phyloP scores from a whole-genome alignment of 2,329 filamentous ascomycete genomes.

The Aspergillus bombycis region DNA sequence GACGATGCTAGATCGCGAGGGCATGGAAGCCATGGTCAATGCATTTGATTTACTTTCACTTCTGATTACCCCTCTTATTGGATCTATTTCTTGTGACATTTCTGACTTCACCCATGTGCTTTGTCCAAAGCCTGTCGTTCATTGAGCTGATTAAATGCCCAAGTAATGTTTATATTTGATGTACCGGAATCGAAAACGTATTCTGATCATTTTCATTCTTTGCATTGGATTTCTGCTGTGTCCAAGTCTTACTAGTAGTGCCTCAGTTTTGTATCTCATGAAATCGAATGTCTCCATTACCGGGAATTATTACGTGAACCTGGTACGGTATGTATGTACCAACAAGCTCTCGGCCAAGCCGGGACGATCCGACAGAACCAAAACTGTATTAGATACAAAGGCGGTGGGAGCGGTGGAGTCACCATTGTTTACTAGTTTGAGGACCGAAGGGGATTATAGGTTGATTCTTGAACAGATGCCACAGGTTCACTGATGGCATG shows the following conservation, averaged over 20 bases:
- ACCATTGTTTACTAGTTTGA: neutral
- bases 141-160: neutral
- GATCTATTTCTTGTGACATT: neutral
- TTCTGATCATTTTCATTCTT: neutral
- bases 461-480: neutral
- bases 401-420: neutral
- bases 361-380: conserved; percentile 22
- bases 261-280: no score
- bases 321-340: neutral
- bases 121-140: neutral
- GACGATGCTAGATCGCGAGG: neutral
- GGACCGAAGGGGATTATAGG: neutral
- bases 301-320: neutral
- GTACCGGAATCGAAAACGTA: neutral
- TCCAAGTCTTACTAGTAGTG: no score
- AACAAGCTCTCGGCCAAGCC: conserved; percentile 27
- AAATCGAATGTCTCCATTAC: neutral
- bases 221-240: no score
- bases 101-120: neutral
- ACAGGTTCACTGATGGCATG: neutral
- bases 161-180: neutral
- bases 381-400: neutral
- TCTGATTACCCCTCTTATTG: neutral
- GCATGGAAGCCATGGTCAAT: neutral
- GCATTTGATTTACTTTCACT: neutral